phyloP scores from a whole-genome alignment of 306 rosid genomes.

The Sechiopsis laciniata region DNA sequence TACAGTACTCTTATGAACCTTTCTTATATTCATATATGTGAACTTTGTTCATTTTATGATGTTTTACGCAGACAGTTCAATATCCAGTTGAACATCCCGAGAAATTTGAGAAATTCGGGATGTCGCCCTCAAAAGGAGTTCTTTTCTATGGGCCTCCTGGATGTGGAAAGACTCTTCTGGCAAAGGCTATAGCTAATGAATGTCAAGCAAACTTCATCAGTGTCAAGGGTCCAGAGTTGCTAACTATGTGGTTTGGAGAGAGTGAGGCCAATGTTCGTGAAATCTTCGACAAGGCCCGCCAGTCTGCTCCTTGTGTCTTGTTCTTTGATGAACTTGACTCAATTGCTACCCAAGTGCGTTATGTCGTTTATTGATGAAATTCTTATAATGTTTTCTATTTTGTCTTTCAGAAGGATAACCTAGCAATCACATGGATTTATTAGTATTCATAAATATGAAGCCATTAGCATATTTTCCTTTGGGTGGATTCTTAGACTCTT shows the following conservation, averaged over 20 bases:
- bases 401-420: too few relatives aligned
- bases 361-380: neutral
- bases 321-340: constrained; percentile 98
- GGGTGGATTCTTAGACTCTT: neutral
- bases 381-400: neutral
- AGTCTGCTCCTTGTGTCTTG: constrained; percentile 97
- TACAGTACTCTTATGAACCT: too few relatives aligned
- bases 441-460: too few relatives aligned
- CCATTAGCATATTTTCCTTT: neutral
- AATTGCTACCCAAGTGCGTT: constrained; percentile 91
- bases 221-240: constrained; percentile 95
- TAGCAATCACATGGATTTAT: too few relatives aligned
- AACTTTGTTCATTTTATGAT: constrained; percentile 4
- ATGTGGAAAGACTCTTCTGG: constrained; percentile 96
- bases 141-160: constrained; percentile 99
- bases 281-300: constrained; percentile 97
- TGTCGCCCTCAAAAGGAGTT: constrained; percentile 99
- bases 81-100: constrained; percentile 99
- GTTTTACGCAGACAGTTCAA: constrained; percentile 76
- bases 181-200: constrained; percentile 96
- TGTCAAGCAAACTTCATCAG: constrained; percentile 98
- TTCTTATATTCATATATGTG: neutral
- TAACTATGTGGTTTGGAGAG: constrained; percentile 99
- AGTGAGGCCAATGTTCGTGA: constrained; percentile 99
- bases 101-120: constrained; percentile 91